phyloP scores from a whole-genome alignment of 805 yeast genomes.

The Candida glaebosa region DNA sequence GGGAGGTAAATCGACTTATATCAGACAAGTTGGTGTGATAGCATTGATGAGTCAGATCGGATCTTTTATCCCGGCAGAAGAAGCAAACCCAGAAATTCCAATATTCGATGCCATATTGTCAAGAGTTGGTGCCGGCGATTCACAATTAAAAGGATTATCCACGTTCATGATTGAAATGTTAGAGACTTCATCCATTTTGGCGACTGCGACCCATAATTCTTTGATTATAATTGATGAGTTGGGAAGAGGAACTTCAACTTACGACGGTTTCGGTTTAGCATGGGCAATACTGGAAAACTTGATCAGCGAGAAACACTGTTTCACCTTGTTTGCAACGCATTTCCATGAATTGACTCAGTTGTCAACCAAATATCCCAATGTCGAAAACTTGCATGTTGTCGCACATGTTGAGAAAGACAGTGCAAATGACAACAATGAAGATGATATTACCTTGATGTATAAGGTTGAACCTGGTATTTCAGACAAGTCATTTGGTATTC shows the following conservation, averaged over 20 bases:
- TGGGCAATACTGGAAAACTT: slow-evolving; percentile 93
- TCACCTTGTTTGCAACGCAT: slow-evolving; percentile 93
- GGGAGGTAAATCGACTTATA: slow-evolving; percentile 97
- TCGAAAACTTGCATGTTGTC: slow-evolving; percentile 84
- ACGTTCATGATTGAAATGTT: slow-evolving; percentile 92
- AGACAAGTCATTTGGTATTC: slow-evolving; percentile 95
- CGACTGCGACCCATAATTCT: slow-evolving; percentile 74
- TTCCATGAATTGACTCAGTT: slow-evolving; percentile 92
- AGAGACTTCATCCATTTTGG: slow-evolving; percentile 84
- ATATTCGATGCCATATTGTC: slow-evolving; percentile 90
- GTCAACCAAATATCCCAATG: slow-evolving; percentile 57
- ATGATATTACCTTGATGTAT: slow-evolving; percentile 82
- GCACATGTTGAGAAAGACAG: slow-evolving; percentile 70
- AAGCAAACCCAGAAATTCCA: slow-evolving; percentile 59
- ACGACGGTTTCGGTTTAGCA: slow-evolving; percentile 97
- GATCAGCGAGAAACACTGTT: slow-evolving; percentile 65
- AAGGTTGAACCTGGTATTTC: slow-evolving; percentile 96
- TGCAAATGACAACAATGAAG: slow-evolving; percentile 34
- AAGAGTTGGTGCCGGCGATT: slow-evolving; percentile 98
- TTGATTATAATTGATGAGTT: slow-evolving; percentile 89
- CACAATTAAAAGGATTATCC: slow-evolving; percentile 94
- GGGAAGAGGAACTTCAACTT: slow-evolving; percentile 87
- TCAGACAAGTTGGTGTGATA: slow-evolving; percentile 84
- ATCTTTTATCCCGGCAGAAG: slow-evolving; percentile 73
- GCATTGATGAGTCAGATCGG: slow-evolving; percentile 88